phyloP scores from a whole-genome alignment of 1,284 basidiomycete genomes.

The Abortiporus biennis region DNA sequence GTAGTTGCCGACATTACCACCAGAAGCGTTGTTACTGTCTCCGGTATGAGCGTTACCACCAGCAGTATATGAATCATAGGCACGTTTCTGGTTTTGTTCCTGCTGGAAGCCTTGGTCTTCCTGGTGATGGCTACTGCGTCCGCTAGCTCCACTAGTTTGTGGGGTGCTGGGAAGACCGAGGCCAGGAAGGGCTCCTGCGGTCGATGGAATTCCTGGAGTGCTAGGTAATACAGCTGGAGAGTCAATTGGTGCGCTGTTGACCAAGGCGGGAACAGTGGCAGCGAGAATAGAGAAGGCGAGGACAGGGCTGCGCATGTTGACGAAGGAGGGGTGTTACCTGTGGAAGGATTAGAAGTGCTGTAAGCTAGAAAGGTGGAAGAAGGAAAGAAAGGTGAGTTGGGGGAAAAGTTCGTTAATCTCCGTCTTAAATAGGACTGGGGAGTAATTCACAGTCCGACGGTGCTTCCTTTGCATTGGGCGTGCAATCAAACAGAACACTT shows the following conservation, averaged over 20 bases:
- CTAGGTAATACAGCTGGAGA: conserved; percentile 17
- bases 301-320: conserved; percentile 27
- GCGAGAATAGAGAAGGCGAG: conserved; percentile 26
- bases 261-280: conserved; percentile 24
- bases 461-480: conserved; percentile 1
- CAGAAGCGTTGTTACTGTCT: conserved; percentile 9
- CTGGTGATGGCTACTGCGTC: too few relatives aligned
- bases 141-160: too few relatives aligned
- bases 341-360: conserved; percentile 18
- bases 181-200: not conserved
- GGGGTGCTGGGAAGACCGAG: not conserved
- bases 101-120: too few relatives aligned
- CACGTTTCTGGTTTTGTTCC: conserved; percentile 10
- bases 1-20: conserved; percentile 11
- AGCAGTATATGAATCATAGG: conserved; percentile 8
- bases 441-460: conserved; percentile 4
- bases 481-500: conserved; percentile 3
- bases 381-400: conserved; percentile 1
- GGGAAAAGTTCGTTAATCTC: not conserved
- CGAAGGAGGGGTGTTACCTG: conserved; percentile 14
- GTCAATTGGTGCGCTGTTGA: conserved; percentile 20
- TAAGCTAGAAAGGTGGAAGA: conserved; percentile 12
- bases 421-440: conserved; percentile 2
- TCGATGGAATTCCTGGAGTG: conserved; percentile 1
- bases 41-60: conserved; percentile 12